phyloP scores from a whole-genome alignment of 2,329 filamentous ascomycete species.

The Fusarium sp. region DNA sequence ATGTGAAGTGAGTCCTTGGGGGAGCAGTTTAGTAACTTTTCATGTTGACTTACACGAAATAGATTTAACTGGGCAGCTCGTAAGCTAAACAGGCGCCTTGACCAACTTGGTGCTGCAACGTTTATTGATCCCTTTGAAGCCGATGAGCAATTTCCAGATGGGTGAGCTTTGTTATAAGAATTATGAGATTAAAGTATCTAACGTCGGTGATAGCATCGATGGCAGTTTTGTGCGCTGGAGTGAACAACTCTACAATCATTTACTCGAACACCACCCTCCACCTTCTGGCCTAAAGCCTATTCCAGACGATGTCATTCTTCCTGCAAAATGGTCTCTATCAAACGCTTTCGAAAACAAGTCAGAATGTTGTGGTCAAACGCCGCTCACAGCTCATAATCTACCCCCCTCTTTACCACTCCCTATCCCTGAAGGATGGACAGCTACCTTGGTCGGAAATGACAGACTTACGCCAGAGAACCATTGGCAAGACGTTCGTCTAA shows the following conservation, averaged over 20 bases:
- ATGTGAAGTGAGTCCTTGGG: slow-evolving; percentile 77
- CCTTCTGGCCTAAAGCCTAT: slow-evolving; percentile 77
- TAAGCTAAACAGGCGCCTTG: slow-evolving; percentile 86
- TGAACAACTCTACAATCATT: slow-evolving; percentile 72
- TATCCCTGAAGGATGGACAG: slow-evolving; percentile 68
- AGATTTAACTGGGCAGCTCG: slow-evolving; percentile 94
- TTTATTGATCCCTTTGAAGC: slow-evolving; percentile 86
- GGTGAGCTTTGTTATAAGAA: slow-evolving; percentile 65
- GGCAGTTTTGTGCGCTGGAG: slow-evolving; percentile 86
- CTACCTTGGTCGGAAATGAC: slow-evolving; percentile 73
- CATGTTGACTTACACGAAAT: slow-evolving; percentile 1
- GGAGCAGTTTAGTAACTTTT: not conserved
- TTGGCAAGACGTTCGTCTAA: slow-evolving; percentile 92
- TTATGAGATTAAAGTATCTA: not conserved
- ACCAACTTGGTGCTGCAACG: slow-evolving; percentile 84
- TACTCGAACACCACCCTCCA: slow-evolving; percentile 78
- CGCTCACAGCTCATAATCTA: slow-evolving; percentile 32
- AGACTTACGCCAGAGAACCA: slow-evolving; percentile 82
- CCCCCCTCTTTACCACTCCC: slow-evolving; percentile 61
- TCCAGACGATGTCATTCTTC: slow-evolving; percentile 78
- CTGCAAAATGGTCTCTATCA: slow-evolving; percentile 73
- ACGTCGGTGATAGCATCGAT: slow-evolving; percentile 72
- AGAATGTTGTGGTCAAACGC: slow-evolving; percentile 26
- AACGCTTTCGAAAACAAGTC: slow-evolving; percentile 17
- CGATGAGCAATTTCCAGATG: slow-evolving; percentile 93